A percentile compares a stretch with the other conserved stretches of the same genome.
phyloP scores from a whole-genome alignment of 2,329 filamentous ascomycete genomes.

The Penicillium palitans region DNA sequence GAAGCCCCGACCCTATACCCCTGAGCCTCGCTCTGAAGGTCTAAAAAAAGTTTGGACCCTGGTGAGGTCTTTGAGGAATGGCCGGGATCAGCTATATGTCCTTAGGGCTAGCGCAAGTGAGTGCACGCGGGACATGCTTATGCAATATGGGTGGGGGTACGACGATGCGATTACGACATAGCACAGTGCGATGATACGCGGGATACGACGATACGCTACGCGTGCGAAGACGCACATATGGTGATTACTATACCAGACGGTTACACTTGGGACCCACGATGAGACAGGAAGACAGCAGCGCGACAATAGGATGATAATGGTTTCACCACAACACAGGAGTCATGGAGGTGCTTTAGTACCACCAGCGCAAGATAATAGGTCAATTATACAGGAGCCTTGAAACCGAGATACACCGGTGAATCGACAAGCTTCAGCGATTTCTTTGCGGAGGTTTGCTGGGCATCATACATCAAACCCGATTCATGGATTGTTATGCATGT shows the following conservation, averaged over 20 bases:
- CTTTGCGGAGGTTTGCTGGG: neutral
- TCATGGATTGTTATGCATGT: neutral
- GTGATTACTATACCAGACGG: neutral
- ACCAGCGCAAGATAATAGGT: neutral
- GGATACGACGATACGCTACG: neutral
- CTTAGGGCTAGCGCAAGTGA: neutral
- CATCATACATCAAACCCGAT: neutral
- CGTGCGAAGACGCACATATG: no score
- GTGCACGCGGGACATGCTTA: neutral
- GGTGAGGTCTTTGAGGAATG: neutral
- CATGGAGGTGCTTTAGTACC: neutral
- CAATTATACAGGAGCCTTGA: neutral
- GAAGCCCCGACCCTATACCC: neutral
- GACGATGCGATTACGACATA: neutral
- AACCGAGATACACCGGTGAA: neutral
- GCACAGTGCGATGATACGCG: neutral
- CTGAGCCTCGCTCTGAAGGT: no score
- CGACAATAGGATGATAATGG: neutral
- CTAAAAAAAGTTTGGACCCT: neutral
- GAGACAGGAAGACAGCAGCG: neutral
- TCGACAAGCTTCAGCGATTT: no score
- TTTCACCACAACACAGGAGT: neutral
- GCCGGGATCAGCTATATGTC: neutral
- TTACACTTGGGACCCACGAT: neutral
- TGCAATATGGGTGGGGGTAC: neutral